Evolutionary conservation across 2,329 filamentous ascomycete genomes (phyloP).

Genomic region (Fusarium sterilihyphosum): DNA sequence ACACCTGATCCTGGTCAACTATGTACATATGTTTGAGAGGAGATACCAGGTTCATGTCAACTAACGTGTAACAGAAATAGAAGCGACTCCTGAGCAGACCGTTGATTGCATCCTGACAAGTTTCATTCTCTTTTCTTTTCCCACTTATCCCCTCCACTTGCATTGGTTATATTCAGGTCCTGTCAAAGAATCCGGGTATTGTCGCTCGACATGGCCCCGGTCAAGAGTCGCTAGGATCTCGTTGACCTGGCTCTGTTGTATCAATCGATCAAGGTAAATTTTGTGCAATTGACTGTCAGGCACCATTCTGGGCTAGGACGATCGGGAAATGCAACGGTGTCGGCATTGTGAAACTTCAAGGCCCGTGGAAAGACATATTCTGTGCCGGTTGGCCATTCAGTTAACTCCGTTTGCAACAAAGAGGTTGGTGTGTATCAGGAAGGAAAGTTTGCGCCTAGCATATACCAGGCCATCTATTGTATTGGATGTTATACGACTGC

Average conservation of each 20-base stretch:
- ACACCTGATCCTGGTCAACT: conserved; percentile 3
- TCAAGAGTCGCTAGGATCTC: background rate
- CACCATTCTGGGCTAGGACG: conserved; percentile 10
- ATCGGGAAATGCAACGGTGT: conserved; percentile 15
- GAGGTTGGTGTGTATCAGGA: conserved; percentile 8
- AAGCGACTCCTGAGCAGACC: background rate
- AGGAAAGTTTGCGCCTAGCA: conserved; percentile 12
- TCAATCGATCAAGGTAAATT: background rate
- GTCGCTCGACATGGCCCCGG: background rate
- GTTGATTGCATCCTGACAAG: conserved; percentile 1
- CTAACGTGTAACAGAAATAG: conserved; percentile 9
- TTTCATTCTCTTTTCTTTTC: conserved; percentile 12
- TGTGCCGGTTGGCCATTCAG: background rate
- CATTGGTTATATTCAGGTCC: background rate
- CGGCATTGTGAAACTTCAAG: conserved; percentile 19
- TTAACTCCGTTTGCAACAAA: background rate
- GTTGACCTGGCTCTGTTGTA: background rate
- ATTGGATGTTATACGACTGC: conserved; percentile 13
- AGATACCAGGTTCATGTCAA: conserved; percentile 15
- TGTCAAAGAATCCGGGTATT: background rate
- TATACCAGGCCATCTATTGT: background rate
- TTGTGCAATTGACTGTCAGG: background rate
- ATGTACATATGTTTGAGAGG: conserved; percentile 4
- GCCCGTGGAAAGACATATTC: background rate
- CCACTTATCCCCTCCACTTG: background rate